Conservation (phyloP, 345 rosid genomes). For the Clausena lansium region DNA sequence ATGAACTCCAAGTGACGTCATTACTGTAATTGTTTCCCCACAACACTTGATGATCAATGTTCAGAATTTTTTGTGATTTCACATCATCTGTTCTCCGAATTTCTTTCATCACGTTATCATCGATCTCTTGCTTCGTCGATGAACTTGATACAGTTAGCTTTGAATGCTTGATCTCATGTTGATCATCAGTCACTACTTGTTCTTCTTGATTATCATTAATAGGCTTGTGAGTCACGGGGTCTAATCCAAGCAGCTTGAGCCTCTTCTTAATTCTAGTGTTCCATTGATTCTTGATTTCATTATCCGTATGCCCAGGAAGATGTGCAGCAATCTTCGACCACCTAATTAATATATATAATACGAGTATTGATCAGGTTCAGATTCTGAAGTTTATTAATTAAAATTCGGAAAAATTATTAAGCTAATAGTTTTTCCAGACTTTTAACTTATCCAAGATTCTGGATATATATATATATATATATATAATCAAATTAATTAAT, state of each 20-base stretch:
- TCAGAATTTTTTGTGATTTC: not conserved
- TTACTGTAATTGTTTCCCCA: not conserved
- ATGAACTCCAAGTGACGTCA: conserved; percentile 16
- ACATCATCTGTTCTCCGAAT: not conserved
- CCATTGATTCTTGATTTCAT: conserved; percentile 96
- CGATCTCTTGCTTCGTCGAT: not conserved
- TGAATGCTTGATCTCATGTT: no score
- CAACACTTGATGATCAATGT: not conserved
- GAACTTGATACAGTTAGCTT: not conserved
- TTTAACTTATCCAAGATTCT: no score
- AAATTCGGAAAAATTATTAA: no score
- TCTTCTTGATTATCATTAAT: not conserved
- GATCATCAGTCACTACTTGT: not conserved
- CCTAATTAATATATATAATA: conserved; percentile 27
- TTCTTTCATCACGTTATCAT: not conserved
- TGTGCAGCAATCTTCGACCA: conserved; percentile 95
- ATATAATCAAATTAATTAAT: no score
- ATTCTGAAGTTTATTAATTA: no score
- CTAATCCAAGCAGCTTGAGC: conserved; percentile 60
- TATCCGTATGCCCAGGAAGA: conserved; percentile 90
- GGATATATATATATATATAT: no score
- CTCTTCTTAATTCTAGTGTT: conserved; percentile 85
- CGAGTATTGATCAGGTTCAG: no score
- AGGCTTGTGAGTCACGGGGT: conserved; percentile 63
- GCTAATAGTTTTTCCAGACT: no score